Evolutionary conservation across 2,329 filamentous ascomycete genomes (phyloP), one percentile per base, ranked within the genome.

Genomic region (Fusarium goolgardi): DNA sequence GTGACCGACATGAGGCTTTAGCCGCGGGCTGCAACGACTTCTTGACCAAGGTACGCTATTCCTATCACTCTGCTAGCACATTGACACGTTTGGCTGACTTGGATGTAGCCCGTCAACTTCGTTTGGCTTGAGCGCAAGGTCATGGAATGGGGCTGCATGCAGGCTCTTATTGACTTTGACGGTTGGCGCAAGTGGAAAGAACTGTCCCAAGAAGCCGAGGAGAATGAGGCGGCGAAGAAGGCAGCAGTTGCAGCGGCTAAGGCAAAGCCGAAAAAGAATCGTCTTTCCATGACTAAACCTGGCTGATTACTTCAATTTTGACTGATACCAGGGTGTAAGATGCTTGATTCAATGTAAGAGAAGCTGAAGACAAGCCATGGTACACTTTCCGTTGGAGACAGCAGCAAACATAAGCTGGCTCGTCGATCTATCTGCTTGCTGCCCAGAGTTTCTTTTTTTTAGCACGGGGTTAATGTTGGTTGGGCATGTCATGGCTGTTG

Each of bases 61-160:
- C 71, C 29, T 27, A 29, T 15, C 9, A 11, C 10, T 13, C 5
- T 41, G 40, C 11, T 12, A 16, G 18, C 2, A 23, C 12, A 27
- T 9, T 16, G 4, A 39, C 39, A 39, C 5, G 18, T 21, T 32
- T 34, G 13, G 29, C 69, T 75, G 55, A 76, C 46, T 12, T 16
- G 40, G 32, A 13, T 47, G 43, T 75, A 97, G 93, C 96, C 96
- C 21, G 95, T 99, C 71, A 97, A 97, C 78, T 97, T 97, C 76
- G 91, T 96, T 62, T 99, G 95, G 94, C 87, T 99, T 27, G 93
- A 97, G 78, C 89, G 95, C 59, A 99, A 99, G 79, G 94, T 98
- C 72, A 97, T 96, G 81, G 96, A 99, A 84, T 99, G 96, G 96
- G 96, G 96, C 58, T 98, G 96, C 82, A 99, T 99, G 96, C 96